phyloP scores from a whole-genome alignment of 805 yeast species.

The Metschnikowia kunwiensis region DNA sequence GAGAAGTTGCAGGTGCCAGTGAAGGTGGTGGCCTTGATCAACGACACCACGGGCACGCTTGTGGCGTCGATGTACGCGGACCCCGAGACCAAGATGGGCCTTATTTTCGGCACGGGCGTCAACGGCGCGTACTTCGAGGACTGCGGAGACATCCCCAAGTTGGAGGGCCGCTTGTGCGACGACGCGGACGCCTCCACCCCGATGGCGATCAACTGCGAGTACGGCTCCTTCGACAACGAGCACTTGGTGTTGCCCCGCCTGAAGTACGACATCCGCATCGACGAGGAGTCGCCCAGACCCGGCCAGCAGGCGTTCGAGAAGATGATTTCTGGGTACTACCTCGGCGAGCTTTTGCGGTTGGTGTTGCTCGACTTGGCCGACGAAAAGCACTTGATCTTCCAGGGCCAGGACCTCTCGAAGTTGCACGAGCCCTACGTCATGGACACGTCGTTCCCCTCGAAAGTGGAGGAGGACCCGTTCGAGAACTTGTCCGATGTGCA shows the following conservation, averaged over 20 bases:
- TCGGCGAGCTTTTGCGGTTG: constrained; percentile 88
- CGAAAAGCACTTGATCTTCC: constrained; percentile 60
- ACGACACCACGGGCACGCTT: constrained; percentile 95
- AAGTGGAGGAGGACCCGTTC: constrained; percentile 84
- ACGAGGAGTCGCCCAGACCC: constrained; percentile 88
- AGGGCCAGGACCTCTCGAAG: constrained; percentile 61
- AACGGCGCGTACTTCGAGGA: constrained; percentile 93
- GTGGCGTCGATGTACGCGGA: constrained; percentile 94
- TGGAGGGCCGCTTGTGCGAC: constrained; percentile 62
- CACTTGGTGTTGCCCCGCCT: constrained; percentile 83
- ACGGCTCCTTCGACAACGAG: constrained; percentile 96
- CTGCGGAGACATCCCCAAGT: constrained; percentile 71
- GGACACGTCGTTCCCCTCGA: constrained; percentile 88
- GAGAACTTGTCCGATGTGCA: constrained; percentile 77
- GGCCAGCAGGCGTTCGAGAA: constrained; percentile 95
- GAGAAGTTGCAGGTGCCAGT: constrained; percentile 67
- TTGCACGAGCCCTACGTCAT: constrained; percentile 65
- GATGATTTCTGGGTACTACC: constrained; percentile 95
- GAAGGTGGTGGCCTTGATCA: constrained; percentile 85
- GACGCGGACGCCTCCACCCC: constrained; percentile 64
- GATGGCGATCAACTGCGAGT: constrained; percentile 98
- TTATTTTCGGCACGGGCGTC: constrained; percentile 96
- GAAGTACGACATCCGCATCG: constrained; percentile 77
- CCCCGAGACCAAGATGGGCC: constrained; percentile 86
- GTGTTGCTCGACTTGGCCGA: constrained; percentile 68